Base-by-base conservation (phyloP, 2,329 filamentous ascomycete species). In the Fusarium circinatum region DNA sequence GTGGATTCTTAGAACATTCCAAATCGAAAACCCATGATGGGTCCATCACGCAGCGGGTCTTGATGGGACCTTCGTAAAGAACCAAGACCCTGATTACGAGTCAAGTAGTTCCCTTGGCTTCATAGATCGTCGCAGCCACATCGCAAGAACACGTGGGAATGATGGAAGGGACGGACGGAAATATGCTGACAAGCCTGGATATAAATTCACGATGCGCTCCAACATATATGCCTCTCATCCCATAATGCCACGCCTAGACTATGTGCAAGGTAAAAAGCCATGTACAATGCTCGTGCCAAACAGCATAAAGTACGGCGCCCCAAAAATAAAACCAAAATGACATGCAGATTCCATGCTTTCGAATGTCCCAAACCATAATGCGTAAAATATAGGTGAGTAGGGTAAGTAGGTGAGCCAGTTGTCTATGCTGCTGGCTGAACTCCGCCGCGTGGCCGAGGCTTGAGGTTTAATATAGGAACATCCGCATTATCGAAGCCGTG, bases 381-480 rank as follows among this genome's bases (percentile, higher is more conserved):
- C n/a, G 34, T 32, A 26, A 65, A 54, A 65, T 57, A 20, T 47
- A 38, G 10, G 26, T 58, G 26, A 49, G 30, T 36, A 49, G 51
- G 45, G 32, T 51, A 59, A 22, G 32, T 59, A 26, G 41, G 28
- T 56, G 26, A 22, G 28, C 39, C 39, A 54, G 24, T 17, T 48
- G 20, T 56, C 39, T 75, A 78, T 32, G 68, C 73, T 51, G 66
- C 69, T 34, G 61, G 55, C n/a, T 73, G 69, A 30, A 52, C 58
- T 47, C 66, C 72, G 39, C 74, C 75, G 18, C 72, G 76, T 28
- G 76, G 70, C 28, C 71, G 71, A 57, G 68, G 77, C 18, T 68
- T 76, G 26, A 81, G 70, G 55, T 64, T 79, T 36, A 83, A 65
- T 14, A 71, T 74, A 24, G 81, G 80, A 18, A 81, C 71, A 26